Base-by-base conservation (phyloP, 371 early-diverging fungal genomes). In the Umbelopsis sp. region DNA sequence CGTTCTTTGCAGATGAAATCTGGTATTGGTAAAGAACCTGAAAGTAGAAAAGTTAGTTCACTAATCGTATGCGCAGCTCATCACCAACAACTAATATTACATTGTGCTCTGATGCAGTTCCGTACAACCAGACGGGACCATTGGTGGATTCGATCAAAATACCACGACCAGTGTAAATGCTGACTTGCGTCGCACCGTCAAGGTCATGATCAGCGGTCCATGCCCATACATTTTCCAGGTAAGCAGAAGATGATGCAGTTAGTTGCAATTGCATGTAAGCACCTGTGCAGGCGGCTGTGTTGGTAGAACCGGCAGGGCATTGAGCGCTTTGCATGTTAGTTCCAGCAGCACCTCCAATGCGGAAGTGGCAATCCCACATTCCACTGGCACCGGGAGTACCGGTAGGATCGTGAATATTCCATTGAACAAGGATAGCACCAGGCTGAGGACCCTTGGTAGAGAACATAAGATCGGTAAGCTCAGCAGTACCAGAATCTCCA, bases 181-280 rank as follows among this genome's bases (percentile, higher is more conserved):
- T 63, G 25, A 66, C 2, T 65, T 72, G 75, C 22, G 14, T 32
- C 14, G 63, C 35, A 45, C 46, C 51, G 32, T 76, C 76, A 29
- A 76, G 50, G n/a, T 76, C 73, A 69, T 76, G 76, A 63, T 76
- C 76, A 18, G 76, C 76, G 14, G 66, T 66, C 76, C 76, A 76
- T 29, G 46, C 50, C 76, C 76, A 76, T 9, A 67, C 44, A 64
- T 76, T 76, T 44, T 76, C 76, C 6, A 76, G 41, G 63, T 76
- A 76, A 4, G 68, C 73, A 29, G 70, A 70, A 29, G 68, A 66
- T 8, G 35, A 20, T 18, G 35, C 20, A 3, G 75, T 75, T 46
- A 75, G 29, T 35, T 73, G 75, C 14, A 75, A 8, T 1, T 41
- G 45, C 64, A 32, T 45, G 51, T 29, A 63, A 22, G 72, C 73